phyloP scores from a whole-genome alignment of 768 basidiomycete genomes.

The Artomyces pyxidatus region DNA sequence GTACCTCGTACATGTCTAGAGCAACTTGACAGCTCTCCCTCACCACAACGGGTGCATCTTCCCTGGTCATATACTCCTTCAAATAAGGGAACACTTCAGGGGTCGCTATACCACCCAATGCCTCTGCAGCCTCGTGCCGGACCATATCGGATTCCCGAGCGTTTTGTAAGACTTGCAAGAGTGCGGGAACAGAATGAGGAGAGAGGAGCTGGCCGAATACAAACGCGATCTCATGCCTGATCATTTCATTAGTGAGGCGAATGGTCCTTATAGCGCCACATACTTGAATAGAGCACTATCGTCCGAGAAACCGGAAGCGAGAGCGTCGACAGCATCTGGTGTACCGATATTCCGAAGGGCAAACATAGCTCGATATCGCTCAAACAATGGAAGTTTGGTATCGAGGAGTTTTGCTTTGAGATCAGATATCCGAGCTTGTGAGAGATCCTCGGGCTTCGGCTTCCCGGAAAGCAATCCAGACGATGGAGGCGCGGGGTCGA shows the following conservation, averaged over 20 bases:
- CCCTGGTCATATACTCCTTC: slow-evolving; percentile 72
- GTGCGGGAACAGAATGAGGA: slow-evolving; percentile 76
- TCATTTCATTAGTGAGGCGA: background rate
- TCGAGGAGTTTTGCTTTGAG: slow-evolving; percentile 63
- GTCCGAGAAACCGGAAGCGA: slow-evolving; percentile 86
- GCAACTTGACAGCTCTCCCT: slow-evolving; percentile 95
- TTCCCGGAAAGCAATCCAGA: slow-evolving; percentile 52
- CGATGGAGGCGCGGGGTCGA: slow-evolving; percentile 84
- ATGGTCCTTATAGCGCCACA: slow-evolving; percentile 16
- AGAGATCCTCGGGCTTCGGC: slow-evolving; percentile 42
- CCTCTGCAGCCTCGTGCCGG: slow-evolving; percentile 96
- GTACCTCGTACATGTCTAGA: slow-evolving; percentile 93
- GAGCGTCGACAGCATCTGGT: slow-evolving; percentile 77
- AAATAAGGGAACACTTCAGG: slow-evolving; percentile 85
- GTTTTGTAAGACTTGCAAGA: slow-evolving; percentile 72
- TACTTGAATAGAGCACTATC: slow-evolving; percentile 91
- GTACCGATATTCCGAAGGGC: slow-evolving; percentile 90
- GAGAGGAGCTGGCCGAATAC: slow-evolving; percentile 95
- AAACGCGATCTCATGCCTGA: slow-evolving; percentile 95
- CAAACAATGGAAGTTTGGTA: slow-evolving; percentile 64
- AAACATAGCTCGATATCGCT: slow-evolving; percentile 98
- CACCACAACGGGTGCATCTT: slow-evolving; percentile 82
- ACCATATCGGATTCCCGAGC: slow-evolving; percentile 87
- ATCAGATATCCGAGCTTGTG: slow-evolving; percentile 38
- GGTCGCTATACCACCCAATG: slow-evolving; percentile 93